Conservation (phyloP, 345 rosid genomes). For the Garcia nutans region DNA sequence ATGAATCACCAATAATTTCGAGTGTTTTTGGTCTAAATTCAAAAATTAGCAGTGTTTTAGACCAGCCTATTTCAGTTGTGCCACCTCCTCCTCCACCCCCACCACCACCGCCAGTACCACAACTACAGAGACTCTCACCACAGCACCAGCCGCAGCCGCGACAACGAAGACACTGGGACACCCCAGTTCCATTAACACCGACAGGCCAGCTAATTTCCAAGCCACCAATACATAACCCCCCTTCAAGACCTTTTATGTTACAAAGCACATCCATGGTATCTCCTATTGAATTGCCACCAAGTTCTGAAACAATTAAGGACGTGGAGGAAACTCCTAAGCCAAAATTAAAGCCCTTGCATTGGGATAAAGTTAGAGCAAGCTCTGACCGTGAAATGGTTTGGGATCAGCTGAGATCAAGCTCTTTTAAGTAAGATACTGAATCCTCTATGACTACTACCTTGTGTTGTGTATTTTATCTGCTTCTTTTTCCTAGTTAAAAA, state of each 20-base stretch:
- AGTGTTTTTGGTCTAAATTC: constrained; percentile 30
- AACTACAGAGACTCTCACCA: constrained; percentile 6
- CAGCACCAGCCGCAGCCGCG: constrained; percentile 12
- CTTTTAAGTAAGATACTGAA: constrained; percentile 57
- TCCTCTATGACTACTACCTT: not conserved
- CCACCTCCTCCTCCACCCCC: constrained; percentile 40
- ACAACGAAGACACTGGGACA: constrained; percentile 27
- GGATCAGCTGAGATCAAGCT: constrained; percentile 78
- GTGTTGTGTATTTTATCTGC: not conserved
- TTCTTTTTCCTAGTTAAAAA: not conserved
- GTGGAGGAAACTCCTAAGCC: constrained; percentile 52
- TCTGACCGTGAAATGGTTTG: constrained; percentile 98
- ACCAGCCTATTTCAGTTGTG: constrained; percentile 32
- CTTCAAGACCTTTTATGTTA: constrained; percentile 64
- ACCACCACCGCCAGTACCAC: constrained; percentile 33
- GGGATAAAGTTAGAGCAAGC: constrained; percentile 98
- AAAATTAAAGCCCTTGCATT: constrained; percentile 79
- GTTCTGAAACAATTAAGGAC: constrained; percentile 32
- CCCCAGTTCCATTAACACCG: constrained; percentile 35
- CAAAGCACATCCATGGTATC: constrained; percentile 39
- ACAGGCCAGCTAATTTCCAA: constrained; percentile 40
- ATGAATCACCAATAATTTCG: constrained; percentile 34
- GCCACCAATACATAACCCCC: constrained; percentile 61
- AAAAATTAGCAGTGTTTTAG: constrained; percentile 27
- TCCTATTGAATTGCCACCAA: constrained; percentile 44